Base-by-base conservation (phyloP, 1,139 yeast genomes). In the Protomyces lactucae-debilis region DNA sequence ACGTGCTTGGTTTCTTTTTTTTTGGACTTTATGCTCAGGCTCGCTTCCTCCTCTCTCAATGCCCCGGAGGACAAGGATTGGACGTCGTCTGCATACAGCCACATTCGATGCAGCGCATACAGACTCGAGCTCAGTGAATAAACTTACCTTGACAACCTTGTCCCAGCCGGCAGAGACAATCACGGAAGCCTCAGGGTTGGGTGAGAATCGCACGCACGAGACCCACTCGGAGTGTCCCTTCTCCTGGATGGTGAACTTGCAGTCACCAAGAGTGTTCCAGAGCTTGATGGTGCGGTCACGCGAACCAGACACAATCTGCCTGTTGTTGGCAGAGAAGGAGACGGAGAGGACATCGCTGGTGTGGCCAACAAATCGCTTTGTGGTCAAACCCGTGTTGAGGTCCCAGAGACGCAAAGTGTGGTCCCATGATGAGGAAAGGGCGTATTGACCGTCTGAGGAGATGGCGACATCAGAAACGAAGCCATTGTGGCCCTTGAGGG, bases 101-200 rank as follows among this genome's bases (percentile, higher is more conserved):
- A 28, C 32, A n/a, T 9, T 3, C 14, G 14, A n/a, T 37, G 16
- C 43, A 14, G 43, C 43, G 23, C 48, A 43, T 43, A 18, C 12
- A 57, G 65, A 64, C 67, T 61, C 45, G 52, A 66, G 66, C 60
- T 43, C 12, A 43, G 48, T 43, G 48, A 21, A 66, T 66, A 70
- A 76, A 91, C 97, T 84, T 89, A 93, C 98, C 93, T 93, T 93
- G 77, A 95, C 96, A 75, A 93, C 83, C 85, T 93, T 93, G 82
- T 93, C 99, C 95, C 97, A 91, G 78, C 97, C 96, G 77, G 97
- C 98, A 75, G 99, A 92, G 83, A 93, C 88, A 77, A 92, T 88
- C 75, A 90, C 84, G 66, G 79, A 74, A 74, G 81, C 81, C 57
- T 70, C 71, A 60, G 75, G 73, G 78, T 87, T 85, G 76, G 97